Conservation (phyloP, 1,284 basidiomycete species). For the Neonothopanus nambi region DNA sequence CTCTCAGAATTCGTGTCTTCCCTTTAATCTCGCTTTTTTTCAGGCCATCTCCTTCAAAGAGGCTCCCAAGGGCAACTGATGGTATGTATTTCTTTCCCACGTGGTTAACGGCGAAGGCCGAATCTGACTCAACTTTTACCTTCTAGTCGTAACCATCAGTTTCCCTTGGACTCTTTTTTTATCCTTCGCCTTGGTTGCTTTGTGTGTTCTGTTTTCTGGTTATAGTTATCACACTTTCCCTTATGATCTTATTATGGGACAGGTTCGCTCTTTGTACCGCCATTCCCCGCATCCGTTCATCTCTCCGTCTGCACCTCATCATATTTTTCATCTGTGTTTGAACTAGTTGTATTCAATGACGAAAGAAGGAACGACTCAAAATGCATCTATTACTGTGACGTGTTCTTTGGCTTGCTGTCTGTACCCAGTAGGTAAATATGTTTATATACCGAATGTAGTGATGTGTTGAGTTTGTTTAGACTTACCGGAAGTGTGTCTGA, state of each 20-base stretch:
- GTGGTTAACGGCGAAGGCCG: neutral
- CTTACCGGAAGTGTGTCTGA: no score
- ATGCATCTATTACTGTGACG: slow-evolving; percentile 5
- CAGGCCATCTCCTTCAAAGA: slow-evolving; percentile 87
- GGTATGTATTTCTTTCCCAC: neutral
- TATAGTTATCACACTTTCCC: slow-evolving; percentile 14
- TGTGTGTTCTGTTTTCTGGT: slow-evolving; percentile 9
- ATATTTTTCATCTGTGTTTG: slow-evolving; percentile 6
- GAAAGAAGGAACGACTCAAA: slow-evolving; percentile 12
- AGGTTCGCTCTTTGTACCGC: neutral
- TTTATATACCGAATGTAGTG: slow-evolving; percentile 2
- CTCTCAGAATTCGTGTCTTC: no score
- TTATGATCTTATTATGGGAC: slow-evolving; percentile 1
- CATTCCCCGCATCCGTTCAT: neutral
- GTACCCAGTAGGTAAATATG: slow-evolving; percentile 1
- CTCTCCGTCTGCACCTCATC: neutral
- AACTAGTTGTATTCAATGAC: slow-evolving; percentile 14
- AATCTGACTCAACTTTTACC: no score
- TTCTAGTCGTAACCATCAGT: neutral
- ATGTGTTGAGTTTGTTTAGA: neutral
- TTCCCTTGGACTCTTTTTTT: neutral
- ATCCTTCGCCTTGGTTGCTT: neutral
- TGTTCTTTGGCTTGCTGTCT: slow-evolving; percentile 1
- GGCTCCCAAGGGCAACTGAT: slow-evolving; percentile 60
- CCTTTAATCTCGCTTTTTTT: no score